Percentiles rank a stretch among this genome's conserved stretches.
phyloP scores from a whole-genome alignment of 306 rosid species.

The Quercus mongolica region DNA sequence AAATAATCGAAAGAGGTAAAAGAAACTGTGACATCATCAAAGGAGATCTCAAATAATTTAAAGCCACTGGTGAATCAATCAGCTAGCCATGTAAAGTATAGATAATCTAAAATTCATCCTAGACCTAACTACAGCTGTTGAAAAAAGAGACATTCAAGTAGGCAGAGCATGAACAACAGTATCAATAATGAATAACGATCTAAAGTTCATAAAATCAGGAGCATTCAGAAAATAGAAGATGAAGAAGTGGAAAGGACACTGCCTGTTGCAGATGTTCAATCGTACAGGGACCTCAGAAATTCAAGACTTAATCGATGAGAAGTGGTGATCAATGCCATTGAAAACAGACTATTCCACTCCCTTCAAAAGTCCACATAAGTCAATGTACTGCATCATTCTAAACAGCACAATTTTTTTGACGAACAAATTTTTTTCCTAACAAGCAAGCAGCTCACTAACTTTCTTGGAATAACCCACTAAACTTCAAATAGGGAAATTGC shows the following conservation, averaged over 20 bases:
- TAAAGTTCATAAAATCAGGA: neutral
- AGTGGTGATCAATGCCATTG: neutral
- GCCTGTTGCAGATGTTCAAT: neutral
- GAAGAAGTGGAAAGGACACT: neutral
- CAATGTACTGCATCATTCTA: neutral
- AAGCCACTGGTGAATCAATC: neutral
- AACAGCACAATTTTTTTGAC: neutral
- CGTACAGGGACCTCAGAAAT: neutral
- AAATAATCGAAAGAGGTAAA: neutral
- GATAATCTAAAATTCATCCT: neutral
- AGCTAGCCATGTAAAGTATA: neutral
- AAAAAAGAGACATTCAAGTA: neutral
- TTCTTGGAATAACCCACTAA: neutral
- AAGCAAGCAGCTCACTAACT: neutral
- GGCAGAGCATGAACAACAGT: neutral
- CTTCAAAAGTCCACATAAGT: neutral
- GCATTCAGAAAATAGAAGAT: neutral
- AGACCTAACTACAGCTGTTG: neutral
- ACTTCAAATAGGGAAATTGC: neutral
- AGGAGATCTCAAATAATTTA: neutral
- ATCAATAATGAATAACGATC: neutral
- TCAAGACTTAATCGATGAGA: neutral
- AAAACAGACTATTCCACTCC: neutral
- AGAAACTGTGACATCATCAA: neutral
- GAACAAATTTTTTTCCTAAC: neutral